Conservation (phyloP, 768 basidiomycete genomes). For the Kwoniella sp. region DNA sequence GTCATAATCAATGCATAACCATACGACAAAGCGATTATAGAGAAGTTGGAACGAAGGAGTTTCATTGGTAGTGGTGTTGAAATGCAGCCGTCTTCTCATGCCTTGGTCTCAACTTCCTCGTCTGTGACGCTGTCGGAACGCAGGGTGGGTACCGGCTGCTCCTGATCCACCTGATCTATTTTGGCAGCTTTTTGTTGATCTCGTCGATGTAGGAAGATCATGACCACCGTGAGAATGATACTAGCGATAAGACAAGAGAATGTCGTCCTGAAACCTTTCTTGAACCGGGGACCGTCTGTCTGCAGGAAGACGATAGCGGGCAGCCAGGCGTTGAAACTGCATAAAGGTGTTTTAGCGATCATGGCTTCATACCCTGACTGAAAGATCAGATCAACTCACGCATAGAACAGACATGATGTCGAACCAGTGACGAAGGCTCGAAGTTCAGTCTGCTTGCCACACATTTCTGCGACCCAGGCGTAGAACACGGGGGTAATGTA, state of each 20-base stretch:
- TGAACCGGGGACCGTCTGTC: slow-evolving; percentile 27
- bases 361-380: neutral
- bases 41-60: no score
- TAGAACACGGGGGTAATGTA: slow-evolving; percentile 30
- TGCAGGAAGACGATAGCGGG: slow-evolving; percentile 27
- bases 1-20: no score
- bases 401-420: slow-evolving; percentile 22
- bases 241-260: slow-evolving; percentile 14
- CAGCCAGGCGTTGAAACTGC: slow-evolving; percentile 23
- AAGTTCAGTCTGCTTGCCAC: slow-evolving; percentile 11
- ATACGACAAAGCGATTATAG: no score
- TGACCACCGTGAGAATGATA: slow-evolving; percentile 9
- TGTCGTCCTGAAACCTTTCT: slow-evolving; percentile 24
- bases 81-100: no score
- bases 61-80: no score
- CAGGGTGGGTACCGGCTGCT: neutral
- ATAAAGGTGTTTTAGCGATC: neutral
- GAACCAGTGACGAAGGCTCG: slow-evolving; percentile 21
- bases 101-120: neutral
- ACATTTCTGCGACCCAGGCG: slow-evolving; percentile 31
- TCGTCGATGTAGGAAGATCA: slow-evolving; percentile 7
- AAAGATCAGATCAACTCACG: slow-evolving; percentile 9
- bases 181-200: slow-evolving; percentile 1
- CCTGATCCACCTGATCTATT: neutral
- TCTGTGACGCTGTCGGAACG: neutral